A percentile compares a stretch with the other conserved stretches of the same genome.
phyloP scores from a whole-genome alignment of 441 rosid species.

The Omphalea diandra region DNA sequence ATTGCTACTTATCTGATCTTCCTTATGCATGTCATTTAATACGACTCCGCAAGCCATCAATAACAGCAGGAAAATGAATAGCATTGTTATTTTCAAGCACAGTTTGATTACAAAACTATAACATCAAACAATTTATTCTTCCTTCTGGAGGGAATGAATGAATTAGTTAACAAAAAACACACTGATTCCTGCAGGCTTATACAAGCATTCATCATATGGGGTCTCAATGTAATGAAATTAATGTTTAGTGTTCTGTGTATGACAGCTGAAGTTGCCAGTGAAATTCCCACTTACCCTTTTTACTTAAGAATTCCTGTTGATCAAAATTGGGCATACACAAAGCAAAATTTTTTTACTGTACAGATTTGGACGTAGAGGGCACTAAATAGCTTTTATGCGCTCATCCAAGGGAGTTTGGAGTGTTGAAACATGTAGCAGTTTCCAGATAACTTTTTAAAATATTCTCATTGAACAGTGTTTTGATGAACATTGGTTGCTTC shows the following conservation, averaged over 20 bases:
- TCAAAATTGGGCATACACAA: not conserved
- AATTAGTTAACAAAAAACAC: not conserved
- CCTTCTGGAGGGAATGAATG: too few relatives aligned
- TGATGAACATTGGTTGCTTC: not conserved
- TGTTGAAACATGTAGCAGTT: slow-evolving; percentile 2
- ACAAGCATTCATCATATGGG: not conserved
- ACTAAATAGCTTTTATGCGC: not conserved
- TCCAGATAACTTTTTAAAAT: not conserved
- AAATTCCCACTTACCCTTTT: not conserved
- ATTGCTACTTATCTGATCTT: not conserved
- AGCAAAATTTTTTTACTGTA: not conserved
- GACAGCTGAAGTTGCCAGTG: not conserved
- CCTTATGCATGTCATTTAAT: slow-evolving; percentile 1
- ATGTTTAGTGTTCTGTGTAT: not conserved
- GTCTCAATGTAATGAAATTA: not conserved
- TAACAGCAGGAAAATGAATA: not conserved
- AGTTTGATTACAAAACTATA: not conserved
- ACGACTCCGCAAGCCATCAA: not conserved
- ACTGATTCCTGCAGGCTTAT: not conserved
- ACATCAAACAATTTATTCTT: not conserved
- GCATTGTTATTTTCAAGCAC: not conserved
- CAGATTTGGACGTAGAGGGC: not conserved
- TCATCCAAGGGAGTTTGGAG: not conserved
- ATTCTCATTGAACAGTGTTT: not conserved
- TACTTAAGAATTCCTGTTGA: not conserved